Conservation (phyloP, 805 yeast genomes). For the Zygoascus bituminiphila region DNA sequence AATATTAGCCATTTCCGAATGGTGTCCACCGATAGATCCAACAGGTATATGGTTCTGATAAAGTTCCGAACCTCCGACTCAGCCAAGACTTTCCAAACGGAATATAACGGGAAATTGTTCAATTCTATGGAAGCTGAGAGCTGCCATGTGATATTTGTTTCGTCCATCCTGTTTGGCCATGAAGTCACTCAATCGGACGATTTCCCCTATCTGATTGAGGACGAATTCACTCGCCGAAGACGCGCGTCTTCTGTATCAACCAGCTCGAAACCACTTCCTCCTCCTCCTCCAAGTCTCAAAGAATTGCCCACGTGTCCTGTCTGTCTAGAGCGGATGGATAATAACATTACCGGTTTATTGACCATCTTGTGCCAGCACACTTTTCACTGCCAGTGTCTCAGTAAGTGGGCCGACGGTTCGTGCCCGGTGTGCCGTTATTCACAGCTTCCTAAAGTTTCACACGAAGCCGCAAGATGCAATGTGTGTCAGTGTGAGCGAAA, state of each 20-base stretch:
- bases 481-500: slow-evolving; percentile 51
- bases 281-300: slow-evolving; percentile 26
- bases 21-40: slow-evolving; percentile 54
- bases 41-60: slow-evolving; percentile 67
- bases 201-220: slow-evolving; percentile 62
- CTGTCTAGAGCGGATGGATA: slow-evolving; percentile 81
- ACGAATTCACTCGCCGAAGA: slow-evolving; percentile 50
- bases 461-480: slow-evolving; percentile 16
- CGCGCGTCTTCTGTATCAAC: slow-evolving; percentile 12
- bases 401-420: slow-evolving; percentile 82
- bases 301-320: slow-evolving; percentile 93
- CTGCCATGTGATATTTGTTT: slow-evolving; percentile 70
- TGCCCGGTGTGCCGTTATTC: slow-evolving; percentile 90
- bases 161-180: slow-evolving; percentile 43
- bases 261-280: slow-evolving; percentile 11
- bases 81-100: slow-evolving; percentile 58
- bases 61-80: slow-evolving; percentile 52
- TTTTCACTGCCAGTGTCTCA: slow-evolving; percentile 79
- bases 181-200: slow-evolving; percentile 24
- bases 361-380: slow-evolving; percentile 93
- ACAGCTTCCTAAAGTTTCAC: slow-evolving; percentile 5
- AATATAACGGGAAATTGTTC: slow-evolving; percentile 65
- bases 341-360: slow-evolving; percentile 66
- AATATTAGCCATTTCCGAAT: slow-evolving; percentile 65
- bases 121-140: slow-evolving; percentile 84